phyloP scores from a whole-genome alignment of 805 yeast genomes.

The Barnettozyma botsteinii region DNA sequence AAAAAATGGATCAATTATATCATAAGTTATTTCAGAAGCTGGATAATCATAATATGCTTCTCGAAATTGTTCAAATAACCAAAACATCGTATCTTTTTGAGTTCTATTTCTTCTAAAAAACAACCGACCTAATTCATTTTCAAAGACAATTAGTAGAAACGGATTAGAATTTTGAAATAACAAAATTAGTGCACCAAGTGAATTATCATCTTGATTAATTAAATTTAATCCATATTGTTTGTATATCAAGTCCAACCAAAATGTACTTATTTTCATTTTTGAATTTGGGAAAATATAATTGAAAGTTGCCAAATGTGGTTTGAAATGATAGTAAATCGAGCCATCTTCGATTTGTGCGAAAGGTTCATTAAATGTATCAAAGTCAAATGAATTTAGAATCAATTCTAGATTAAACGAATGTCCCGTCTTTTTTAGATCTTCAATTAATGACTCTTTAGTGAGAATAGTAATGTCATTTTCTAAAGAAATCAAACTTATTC shows the following conservation, averaged over 20 bases:
- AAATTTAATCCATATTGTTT: not conserved
- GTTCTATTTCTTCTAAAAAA: not conserved
- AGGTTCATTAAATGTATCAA: conserved; percentile 3
- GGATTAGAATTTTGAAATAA: too few relatives aligned
- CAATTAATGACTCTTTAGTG: not conserved
- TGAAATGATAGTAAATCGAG: conserved; percentile 8
- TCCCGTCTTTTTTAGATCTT: not conserved
- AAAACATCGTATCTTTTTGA: not conserved
- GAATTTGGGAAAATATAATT: conserved; percentile 3
- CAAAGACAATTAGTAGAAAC: not conserved
- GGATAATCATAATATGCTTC: conserved; percentile 4
- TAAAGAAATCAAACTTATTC: conserved; percentile 2
- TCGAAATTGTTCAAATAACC: not conserved
- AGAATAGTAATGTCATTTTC: conserved; percentile 1
- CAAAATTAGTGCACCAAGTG: too few relatives aligned
- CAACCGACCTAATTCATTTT: not conserved
- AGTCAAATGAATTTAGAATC: conserved; percentile 3
- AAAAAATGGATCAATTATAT: conserved; percentile 7
- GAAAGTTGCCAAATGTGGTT: conserved; percentile 3
- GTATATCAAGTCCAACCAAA: conserved; percentile 4
- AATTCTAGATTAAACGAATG: conserved; percentile 1
- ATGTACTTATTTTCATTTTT: conserved; percentile 1
- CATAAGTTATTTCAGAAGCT: conserved; percentile 1
- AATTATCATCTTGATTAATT: not conserved
- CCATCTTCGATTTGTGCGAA: conserved; percentile 6